phyloP scores from a whole-genome alignment of 2,329 filamentous ascomycete species.

The Endothia cerciana region DNA sequence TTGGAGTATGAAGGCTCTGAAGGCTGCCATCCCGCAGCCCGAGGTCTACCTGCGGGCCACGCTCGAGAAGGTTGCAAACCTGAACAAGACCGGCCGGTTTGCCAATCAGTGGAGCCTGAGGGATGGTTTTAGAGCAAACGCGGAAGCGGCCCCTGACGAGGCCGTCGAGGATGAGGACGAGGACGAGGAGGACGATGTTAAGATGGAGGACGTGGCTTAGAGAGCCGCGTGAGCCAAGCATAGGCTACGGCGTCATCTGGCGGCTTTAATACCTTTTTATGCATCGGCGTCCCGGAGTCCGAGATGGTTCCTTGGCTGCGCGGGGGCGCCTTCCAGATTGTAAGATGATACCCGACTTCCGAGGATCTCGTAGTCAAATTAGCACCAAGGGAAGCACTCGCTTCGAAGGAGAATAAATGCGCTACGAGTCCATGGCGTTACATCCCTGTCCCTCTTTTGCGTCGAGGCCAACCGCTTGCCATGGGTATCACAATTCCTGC shows the following conservation, averaged over 20 bases:
- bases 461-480: neutral
- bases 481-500: neutral
- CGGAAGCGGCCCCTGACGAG: conserved; percentile 46
- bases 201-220: conserved; percentile 74
- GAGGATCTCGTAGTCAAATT: neutral
- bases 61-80: conserved; percentile 78
- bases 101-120: conserved; percentile 85
- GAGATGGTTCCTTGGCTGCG: neutral
- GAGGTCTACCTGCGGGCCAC: conserved; percentile 90
- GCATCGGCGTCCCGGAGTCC: conserved; percentile 6
- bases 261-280: neutral
- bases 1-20: conserved; percentile 91
- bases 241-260: neutral
- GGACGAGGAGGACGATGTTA: conserved; percentile 66
- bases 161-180: conserved; percentile 60
- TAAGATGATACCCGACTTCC: conserved; percentile 17
- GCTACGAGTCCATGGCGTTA: neutral
- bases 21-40: conserved; percentile 77
- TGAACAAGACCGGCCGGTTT: conserved; percentile 83
- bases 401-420: neutral
- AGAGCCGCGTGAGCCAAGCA: neutral
- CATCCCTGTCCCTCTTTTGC: neutral
- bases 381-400: neutral
- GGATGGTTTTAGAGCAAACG: conserved; percentile 55
- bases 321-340: conserved; percentile 3